Conservation (phyloP, 371 early-diverging fungal species). For the Parasitella parasitica region DNA sequence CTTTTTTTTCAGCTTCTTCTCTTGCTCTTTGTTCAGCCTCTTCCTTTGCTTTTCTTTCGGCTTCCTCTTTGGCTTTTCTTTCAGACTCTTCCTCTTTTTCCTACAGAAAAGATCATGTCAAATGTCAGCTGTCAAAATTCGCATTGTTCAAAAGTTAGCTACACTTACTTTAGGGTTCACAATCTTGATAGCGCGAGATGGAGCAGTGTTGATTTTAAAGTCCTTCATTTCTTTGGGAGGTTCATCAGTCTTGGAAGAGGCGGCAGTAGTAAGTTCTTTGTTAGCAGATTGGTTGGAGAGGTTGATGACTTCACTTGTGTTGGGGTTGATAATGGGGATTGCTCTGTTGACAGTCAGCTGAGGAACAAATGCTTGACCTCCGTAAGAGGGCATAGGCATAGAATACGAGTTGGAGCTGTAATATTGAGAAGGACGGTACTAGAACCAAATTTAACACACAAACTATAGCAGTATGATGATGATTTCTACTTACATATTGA, state of each 20-base stretch:
- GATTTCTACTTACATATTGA: constrained; percentile 28
- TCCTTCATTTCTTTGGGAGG: constrained; percentile 39
- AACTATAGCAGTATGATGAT: not conserved
- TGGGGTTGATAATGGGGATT: constrained; percentile 78
- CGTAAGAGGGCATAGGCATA: constrained; percentile 33
- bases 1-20: constrained; percentile 18
- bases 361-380: constrained; percentile 45
- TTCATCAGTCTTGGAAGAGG: constrained; percentile 1
- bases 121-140: not conserved
- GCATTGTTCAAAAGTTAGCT: not conserved
- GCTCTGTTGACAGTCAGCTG: constrained; percentile 48
- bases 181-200: constrained; percentile 60
- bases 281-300: constrained; percentile 21
- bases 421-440: constrained; percentile 34
- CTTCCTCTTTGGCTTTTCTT: constrained; percentile 39
- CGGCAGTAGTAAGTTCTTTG: constrained; percentile 12
- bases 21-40: constrained; percentile 21
- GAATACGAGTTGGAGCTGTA: constrained; percentile 25
- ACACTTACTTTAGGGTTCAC: constrained; percentile 55
- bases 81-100: constrained; percentile 49
- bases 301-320: constrained; percentile 65
- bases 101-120: not conserved
- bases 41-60: constrained; percentile 40
- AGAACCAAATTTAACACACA: not conserved
- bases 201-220: constrained; percentile 34